Evolutionary conservation across 179 eudicot genomes (phyloP).

Genomic region (Beta macrorhiza): DNA sequence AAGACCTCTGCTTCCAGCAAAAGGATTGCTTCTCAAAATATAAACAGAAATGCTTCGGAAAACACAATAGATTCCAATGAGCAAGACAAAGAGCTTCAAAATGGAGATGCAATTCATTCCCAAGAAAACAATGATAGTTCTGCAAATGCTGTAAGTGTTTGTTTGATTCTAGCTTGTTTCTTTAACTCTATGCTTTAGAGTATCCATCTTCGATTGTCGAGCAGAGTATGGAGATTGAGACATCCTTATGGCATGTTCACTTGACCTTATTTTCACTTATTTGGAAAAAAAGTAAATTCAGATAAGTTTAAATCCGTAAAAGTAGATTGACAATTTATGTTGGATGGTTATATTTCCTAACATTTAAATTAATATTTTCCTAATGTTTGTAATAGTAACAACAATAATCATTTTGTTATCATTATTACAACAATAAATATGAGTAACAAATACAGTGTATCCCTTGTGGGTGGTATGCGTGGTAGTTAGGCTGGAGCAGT

Average conservation of each 20-base stretch:
- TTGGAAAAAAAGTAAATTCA: too few relatives aligned
- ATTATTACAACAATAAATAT: too few relatives aligned
- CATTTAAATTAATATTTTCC: too few relatives aligned
- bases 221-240: not conserved
- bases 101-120: constrained; percentile 36
- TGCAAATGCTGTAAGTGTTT: constrained; percentile 34
- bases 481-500: too few relatives aligned
- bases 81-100: constrained; percentile 43
- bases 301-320: too few relatives aligned
- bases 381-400: too few relatives aligned
- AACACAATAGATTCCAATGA: constrained; percentile 49
- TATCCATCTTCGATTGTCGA: not conserved
- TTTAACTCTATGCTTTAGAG: constrained; percentile 13
- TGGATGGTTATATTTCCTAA: too few relatives aligned
- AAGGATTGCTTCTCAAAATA: constrained; percentile 46
- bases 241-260: not conserved
- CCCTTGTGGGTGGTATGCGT: too few relatives aligned
- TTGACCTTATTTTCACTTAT: too few relatives aligned
- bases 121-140: constrained; percentile 36
- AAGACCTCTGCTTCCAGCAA: constrained; percentile 33
- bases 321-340: too few relatives aligned
- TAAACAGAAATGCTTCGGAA: constrained; percentile 41
- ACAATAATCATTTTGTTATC: too few relatives aligned
- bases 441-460: too few relatives aligned
- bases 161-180: constrained; percentile 14